Evolutionary conservation across 1,284 basidiomycete genomes (phyloP).

Genomic region (Cryptococcus sp.): DNA sequence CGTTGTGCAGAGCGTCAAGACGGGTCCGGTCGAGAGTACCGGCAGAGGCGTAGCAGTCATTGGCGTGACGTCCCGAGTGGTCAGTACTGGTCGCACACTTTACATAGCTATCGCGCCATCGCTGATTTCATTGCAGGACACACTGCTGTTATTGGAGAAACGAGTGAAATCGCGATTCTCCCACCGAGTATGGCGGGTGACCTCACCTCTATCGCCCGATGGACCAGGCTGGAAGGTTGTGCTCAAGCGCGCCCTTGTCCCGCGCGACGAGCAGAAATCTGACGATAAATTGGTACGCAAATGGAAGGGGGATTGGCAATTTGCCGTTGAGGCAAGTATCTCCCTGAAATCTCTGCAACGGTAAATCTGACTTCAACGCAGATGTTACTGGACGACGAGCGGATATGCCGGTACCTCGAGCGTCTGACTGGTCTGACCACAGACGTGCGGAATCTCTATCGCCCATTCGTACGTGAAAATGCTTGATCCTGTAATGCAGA

Average conservation of each 20-base stretch:
- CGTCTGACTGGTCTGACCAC: conserved; percentile 68
- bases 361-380: conserved; percentile 10
- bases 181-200: conserved; percentile 77
- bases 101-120: neutral
- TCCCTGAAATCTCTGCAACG: neutral
- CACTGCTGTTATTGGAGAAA: conserved; percentile 87
- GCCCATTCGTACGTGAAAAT: conserved; percentile 64
- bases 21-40: conserved; percentile 46
- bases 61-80: conserved; percentile 75
- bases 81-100: conserved; percentile 31
- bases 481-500: neutral
- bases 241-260: conserved; percentile 56
- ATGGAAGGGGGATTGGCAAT: conserved; percentile 60
- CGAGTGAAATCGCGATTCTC: conserved; percentile 94
- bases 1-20: conserved; percentile 57
- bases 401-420: conserved; percentile 34
- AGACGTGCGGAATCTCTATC: conserved; percentile 66
- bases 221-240: conserved; percentile 59
- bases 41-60: conserved; percentile 72
- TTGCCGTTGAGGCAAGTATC: conserved; percentile 60
- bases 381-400: conserved; percentile 44
- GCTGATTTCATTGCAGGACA: conserved; percentile 58
- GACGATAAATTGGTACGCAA: conserved; percentile 54
- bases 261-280: conserved; percentile 28
- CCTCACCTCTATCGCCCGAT: conserved; percentile 60